Evolutionary conservation across 1,139 yeast genomes (phyloP), one percentile per base, ranked within the genome.

Genomic region (Yamadazyma friedrichii): DNA sequence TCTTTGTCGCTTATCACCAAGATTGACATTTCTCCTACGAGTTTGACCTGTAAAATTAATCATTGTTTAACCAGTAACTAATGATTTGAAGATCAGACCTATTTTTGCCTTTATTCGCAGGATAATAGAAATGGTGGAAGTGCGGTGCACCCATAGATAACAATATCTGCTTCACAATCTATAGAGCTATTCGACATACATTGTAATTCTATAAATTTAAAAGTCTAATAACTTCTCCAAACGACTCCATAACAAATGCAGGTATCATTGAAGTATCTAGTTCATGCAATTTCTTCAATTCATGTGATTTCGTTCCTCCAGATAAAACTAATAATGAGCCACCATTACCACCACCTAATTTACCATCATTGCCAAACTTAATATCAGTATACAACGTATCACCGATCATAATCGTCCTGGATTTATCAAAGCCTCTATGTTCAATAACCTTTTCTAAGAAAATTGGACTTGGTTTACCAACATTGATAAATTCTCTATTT

Each of bases 41-140:
- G 74, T 74, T 43, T 76, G 77, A 2, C 94, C 94, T 4, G 82
- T 80, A 62, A 85, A 85, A 62, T 84, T 82, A 35, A 75, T 46
- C 78, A 73, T 73, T 6, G 4, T n/a, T n/a, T n/a, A n/a, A n/a
- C 11, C 27, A 22, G 25, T 6, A 9, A 22, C 25, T 22, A 22
- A 6, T 22, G 9, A 22, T n/a, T n/a, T n/a, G n/a, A n/a, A n/a
- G n/a, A n/a, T n/a, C n/a, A n/a, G n/a, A n/a, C n/a, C n/a, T n/a
- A n/a, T n/a, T n/a, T 27, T 15, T 28, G 38, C 38, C 30, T 22
- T 9, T 8, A 25, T 31, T 26, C 35, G 30, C 33, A 33, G 26
- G 9, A n/a, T 15, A 12, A 6, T 15, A 28, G 24, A 31, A 9
- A 8, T 13, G 6, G 15, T 30, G 32, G 8, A 13, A n/a, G n/a